These are phyloP conservation scores for Tanacetum coccineum DNA, from an alignment of 129 eudicot species.

Conservation along the genomic window DNA sequence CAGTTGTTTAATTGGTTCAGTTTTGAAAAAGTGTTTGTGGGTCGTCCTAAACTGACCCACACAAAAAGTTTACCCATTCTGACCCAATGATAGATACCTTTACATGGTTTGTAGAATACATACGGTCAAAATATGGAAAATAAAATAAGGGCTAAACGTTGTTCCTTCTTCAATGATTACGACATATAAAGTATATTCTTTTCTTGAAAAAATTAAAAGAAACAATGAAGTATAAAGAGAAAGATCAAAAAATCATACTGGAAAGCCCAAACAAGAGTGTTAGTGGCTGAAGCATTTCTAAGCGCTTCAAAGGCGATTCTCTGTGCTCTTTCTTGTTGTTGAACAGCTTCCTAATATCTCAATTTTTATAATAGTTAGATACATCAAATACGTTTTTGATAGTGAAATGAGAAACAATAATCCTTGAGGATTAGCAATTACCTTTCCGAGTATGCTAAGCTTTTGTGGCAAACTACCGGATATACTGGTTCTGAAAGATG, in stretches of 20 bases:
- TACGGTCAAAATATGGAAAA: no score
- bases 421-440: constrained; percentile 7
- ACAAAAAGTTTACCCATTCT: no score
- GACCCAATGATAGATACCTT: no score
- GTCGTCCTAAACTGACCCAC: no score
- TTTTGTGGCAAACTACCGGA: constrained; percentile 63
- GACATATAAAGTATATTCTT: no score
- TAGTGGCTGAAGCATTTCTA: constrained; percentile 80
- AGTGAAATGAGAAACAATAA: background rate
- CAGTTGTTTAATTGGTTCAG: no score
- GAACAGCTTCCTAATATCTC: constrained; percentile 74
- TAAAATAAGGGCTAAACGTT: no score
- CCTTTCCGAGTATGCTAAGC: constrained; percentile 71
- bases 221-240: background rate
- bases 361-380: background rate
- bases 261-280: constrained; percentile 66
- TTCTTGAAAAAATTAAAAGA: background rate
- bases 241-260: constrained; percentile 41
- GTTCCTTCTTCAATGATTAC: no score
- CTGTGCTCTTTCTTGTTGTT: constrained; percentile 78
- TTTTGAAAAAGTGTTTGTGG: no score
- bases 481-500: constrained; percentile 39
- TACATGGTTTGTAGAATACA: no score
- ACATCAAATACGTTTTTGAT: background rate
- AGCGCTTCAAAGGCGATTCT: constrained; percentile 85